Base-by-base conservation (phyloP, 331 rosid species). In the Quercus lobata region DNA sequence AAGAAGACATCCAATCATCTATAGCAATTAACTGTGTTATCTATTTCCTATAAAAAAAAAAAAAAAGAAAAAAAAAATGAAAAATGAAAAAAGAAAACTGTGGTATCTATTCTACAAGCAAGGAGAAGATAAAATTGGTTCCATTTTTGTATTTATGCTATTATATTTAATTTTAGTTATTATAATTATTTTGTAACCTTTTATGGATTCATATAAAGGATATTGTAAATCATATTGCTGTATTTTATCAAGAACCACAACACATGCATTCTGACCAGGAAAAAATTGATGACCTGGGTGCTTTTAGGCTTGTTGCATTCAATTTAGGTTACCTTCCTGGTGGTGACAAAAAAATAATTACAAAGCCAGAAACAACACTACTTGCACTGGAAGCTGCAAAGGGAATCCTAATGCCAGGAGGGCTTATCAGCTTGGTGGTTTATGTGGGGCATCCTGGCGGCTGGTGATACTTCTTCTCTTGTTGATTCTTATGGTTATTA, bases 391-490 rank as follows among this genome's bases (percentile, higher is more conserved):
- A 89, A 90, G 93, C 89, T 87, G 94, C 98, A 22, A 24, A 78
- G 79, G 79, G 83, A 83, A 83, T 90, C 46, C 58, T 92, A 54
- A 73, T 79, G 57, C 90, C 90, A 0, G 89, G 93, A 81, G 98
- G 98, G 24, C 93, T 94, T 73, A 91, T 94, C 86, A 92, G 98
- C 87, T 62, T 91, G n/a, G 95, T 86, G 74, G 94, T 88, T 79
- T 94, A 94, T 55, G 89, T 92, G 70, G 98, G 98, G 58, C 97
- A 94, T 84, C 93, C 94, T 10, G 98, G 98, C 49, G 98, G 98
- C 84, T 6, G 88, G 97, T 92, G 85, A 90, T 78, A 25, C 68
- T 83, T 80, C 82, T 75, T 34, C 73, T 61, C 75, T 72, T 12
- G 80, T 77, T 72, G 14, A 21, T 53, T 65, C 16, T 56, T 7